Conservation (phyloP, 2,329 filamentous ascomycete species). For the Penicillium paneum region DNA sequence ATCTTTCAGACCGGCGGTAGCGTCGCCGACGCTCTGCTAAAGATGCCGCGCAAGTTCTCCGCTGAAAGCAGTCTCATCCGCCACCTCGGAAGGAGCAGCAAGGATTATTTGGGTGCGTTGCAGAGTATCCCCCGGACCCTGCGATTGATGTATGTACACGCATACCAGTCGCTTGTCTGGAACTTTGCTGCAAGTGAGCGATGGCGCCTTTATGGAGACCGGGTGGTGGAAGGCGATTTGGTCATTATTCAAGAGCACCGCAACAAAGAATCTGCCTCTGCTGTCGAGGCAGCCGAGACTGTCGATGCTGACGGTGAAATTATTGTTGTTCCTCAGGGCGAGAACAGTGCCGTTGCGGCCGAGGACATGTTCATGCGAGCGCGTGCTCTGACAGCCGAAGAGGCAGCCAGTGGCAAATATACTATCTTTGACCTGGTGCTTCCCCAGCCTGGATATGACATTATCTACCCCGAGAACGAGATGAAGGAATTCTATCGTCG, state of each 20-base stretch:
- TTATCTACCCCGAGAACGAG: slow-evolving; percentile 79
- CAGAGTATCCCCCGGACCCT: slow-evolving; percentile 76
- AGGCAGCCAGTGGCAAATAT: slow-evolving; percentile 72
- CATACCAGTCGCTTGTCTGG: slow-evolving; percentile 94
- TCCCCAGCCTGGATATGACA: slow-evolving; percentile 86
- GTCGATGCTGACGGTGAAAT: slow-evolving; percentile 63
- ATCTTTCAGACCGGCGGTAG: slow-evolving; percentile 65
- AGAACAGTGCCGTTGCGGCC: slow-evolving; percentile 53
- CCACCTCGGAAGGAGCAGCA: slow-evolving; percentile 59
- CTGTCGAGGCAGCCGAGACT: slow-evolving; percentile 32
- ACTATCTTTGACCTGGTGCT: slow-evolving; percentile 85
- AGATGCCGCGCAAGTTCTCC: slow-evolving; percentile 75
- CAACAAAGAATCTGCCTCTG: slow-evolving; percentile 41
- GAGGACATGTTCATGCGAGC: slow-evolving; percentile 65
- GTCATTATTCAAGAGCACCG: slow-evolving; percentile 64
- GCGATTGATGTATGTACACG: slow-evolving; percentile 92
- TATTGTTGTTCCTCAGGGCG: slow-evolving; percentile 59
- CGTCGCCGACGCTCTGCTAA: slow-evolving; percentile 58
- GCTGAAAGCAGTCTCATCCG: slow-evolving; percentile 77
- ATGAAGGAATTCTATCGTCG: slow-evolving; percentile 78
- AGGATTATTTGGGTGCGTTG: slow-evolving; percentile 78
- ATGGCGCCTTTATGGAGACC: slow-evolving; percentile 69
- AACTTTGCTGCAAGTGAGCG: slow-evolving; percentile 79
- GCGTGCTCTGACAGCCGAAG: slow-evolving; percentile 69
- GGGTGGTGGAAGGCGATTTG: slow-evolving; percentile 80